Conservation (phyloP, 1,284 basidiomycete species). For the Ceratobasidium sp. region DNA sequence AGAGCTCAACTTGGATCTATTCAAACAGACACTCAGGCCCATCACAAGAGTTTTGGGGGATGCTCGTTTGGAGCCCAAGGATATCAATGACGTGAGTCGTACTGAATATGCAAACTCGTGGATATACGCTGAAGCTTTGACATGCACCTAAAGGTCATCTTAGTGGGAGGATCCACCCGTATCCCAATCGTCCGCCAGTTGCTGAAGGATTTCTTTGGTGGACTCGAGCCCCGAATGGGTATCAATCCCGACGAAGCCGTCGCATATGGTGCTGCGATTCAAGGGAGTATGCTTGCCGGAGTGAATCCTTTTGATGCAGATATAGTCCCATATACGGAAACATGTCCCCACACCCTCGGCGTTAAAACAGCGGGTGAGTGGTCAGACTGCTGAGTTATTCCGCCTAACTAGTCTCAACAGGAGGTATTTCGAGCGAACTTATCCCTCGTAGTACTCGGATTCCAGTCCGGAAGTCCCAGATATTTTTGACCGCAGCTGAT, state of each 20-base stretch:
- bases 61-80: constrained; percentile 96
- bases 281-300: too few relatives aligned
- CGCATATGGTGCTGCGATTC: constrained; percentile 99
- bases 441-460: constrained; percentile 98
- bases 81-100: constrained; percentile 63
- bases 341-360: constrained; percentile 92
- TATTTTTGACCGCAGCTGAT: constrained; percentile 98
- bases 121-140: too few relatives aligned
- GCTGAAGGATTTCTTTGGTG: constrained; percentile 98
- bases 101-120: too few relatives aligned
- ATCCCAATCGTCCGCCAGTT: constrained; percentile 99
- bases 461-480: constrained; percentile 95
- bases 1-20: constrained; percentile 95
- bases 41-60: constrained; percentile 99
- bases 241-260: constrained; percentile 99
- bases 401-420: constrained; percentile 50
- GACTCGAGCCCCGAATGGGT: constrained; percentile 93
- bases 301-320: too few relatives aligned
- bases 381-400: too few relatives aligned
- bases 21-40: constrained; percentile 98
- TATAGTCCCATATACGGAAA: too few relatives aligned
- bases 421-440: constrained; percentile 77
- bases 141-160: too few relatives aligned
- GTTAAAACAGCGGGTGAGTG: constrained; percentile 71
- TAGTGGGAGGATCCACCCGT: constrained; percentile 99